phyloP scores from a whole-genome alignment of 805 yeast genomes.

The Ogataea degrootiae region DNA sequence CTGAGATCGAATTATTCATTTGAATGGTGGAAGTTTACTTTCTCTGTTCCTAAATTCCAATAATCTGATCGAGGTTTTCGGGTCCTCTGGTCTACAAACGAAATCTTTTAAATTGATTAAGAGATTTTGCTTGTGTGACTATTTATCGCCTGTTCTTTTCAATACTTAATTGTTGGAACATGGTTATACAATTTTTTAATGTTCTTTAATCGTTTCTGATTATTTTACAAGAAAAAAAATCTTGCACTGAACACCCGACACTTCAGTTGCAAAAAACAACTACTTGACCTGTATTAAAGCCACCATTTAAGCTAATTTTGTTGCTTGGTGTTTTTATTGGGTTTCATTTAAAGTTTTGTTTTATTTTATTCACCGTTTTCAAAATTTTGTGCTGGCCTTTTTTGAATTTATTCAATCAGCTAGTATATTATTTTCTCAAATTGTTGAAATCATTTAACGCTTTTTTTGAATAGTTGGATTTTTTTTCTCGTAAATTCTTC shows the following conservation, averaged over 20 bases:
- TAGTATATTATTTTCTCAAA: too few species aligned
- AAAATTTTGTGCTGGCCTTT: too few species aligned
- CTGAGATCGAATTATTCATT: neutral
- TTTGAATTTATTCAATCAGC: too few species aligned
- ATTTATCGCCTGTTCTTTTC: neutral
- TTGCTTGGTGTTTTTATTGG: neutral
- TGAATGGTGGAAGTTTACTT: neutral
- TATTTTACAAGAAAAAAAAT: neutral
- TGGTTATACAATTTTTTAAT: too few species aligned
- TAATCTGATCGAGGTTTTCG: conserved; percentile 18
- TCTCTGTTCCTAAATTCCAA: neutral
- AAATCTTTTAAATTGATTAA: neutral
- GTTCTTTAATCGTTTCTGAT: neutral
- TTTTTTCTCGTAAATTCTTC: too few species aligned
- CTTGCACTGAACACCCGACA: conserved; percentile 82
- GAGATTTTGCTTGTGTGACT: neutral
- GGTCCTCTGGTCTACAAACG: conserved; percentile 12
- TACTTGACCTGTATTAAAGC: neutral
- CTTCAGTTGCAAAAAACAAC: conserved; percentile 53
- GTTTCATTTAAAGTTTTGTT: too few species aligned
- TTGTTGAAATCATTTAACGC: too few species aligned
- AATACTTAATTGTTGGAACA: neutral
- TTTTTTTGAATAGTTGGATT: too few species aligned
- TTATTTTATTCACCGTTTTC: too few species aligned
- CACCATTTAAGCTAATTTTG: neutral